Evolutionary conservation across 768 basidiomycete genomes (phyloP).

Genomic region (Tylopilus rubrobrunneus): DNA sequence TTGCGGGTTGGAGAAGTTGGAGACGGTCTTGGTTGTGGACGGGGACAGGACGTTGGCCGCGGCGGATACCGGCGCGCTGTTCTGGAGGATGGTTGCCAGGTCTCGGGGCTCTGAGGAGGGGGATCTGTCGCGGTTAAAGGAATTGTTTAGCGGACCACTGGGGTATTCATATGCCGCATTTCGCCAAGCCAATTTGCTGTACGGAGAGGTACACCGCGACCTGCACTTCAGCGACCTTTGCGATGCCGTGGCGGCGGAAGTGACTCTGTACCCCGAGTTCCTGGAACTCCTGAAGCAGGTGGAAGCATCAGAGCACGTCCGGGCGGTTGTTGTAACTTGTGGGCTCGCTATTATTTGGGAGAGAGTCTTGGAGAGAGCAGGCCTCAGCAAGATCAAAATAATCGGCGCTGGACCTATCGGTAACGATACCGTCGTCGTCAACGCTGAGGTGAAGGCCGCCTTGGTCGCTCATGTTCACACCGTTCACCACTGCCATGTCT

Average conservation of each 20-base stretch:
- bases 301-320: conserved; percentile 16
- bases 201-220: conserved; percentile 9
- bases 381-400: conserved; percentile 12
- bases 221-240: conserved; percentile 11
- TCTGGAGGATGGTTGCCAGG: conserved; percentile 11
- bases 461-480: conserved; percentile 11
- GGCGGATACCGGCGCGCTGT: conserved; percentile 9
- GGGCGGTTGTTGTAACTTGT: conserved; percentile 13
- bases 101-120: conserved; percentile 11
- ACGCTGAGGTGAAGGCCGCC: conserved; percentile 14
- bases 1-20: conserved; percentile 10
- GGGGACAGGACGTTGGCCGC: conserved; percentile 11
- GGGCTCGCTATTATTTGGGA: conserved; percentile 9
- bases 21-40: conserved; percentile 11
- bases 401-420: conserved; percentile 10
- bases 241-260: conserved; percentile 12
- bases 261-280: conserved; percentile 15
- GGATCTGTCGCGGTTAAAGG: conserved; percentile 7
- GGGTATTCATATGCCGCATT: conserved; percentile 13
- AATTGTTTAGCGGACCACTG: conserved; percentile 11
- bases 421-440: conserved; percentile 8
- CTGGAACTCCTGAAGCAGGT: conserved; percentile 15
- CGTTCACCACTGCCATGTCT: conserved; percentile 9
- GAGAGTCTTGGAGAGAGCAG: conserved; percentile 14
- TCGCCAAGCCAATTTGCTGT: conserved; percentile 10